Conservation (phyloP, 2,329 filamentous ascomycete species). For the Fusarium torulosum region DNA sequence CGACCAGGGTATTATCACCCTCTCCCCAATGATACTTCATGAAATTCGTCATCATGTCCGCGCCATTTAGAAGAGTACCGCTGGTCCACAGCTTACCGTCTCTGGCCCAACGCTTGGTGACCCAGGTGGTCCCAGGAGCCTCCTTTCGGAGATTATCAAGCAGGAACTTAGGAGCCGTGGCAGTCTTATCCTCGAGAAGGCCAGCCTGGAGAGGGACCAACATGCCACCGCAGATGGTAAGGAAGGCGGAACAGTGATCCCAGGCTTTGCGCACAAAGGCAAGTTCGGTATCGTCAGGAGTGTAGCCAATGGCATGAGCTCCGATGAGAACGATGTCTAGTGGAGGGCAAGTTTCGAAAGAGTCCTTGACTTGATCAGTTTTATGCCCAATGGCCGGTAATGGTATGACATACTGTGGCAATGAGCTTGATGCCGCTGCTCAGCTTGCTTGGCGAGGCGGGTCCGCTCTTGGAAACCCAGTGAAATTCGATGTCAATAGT, state of each 20-base stretch:
- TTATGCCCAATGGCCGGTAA: accelerated
- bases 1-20: slow-evolving; percentile 36
- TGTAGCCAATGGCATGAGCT: slow-evolving; percentile 50
- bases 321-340: slow-evolving; percentile 59
- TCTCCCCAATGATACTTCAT: slow-evolving; percentile 48
- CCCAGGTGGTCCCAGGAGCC: slow-evolving; percentile 53
- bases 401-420: slow-evolving; percentile 46
- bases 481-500: slow-evolving; percentile 50
- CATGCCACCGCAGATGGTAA: slow-evolving; percentile 57
- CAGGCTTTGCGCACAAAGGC: slow-evolving; percentile 54
- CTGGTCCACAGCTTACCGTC: slow-evolving; percentile 56
- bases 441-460: slow-evolving; percentile 27
- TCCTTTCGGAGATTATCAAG: slow-evolving; percentile 45
- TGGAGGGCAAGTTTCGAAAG: slow-evolving; percentile 55
- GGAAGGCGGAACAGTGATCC: slow-evolving; percentile 53
- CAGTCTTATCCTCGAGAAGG: slow-evolving; percentile 54
- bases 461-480: slow-evolving; percentile 51
- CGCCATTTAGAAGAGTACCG: slow-evolving; percentile 52
- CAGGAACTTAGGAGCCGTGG: slow-evolving; percentile 52
- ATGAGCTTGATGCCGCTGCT: slow-evolving; percentile 48
- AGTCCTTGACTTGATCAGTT: slow-evolving; percentile 48
- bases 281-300: slow-evolving; percentile 51
- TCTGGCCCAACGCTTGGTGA: slow-evolving; percentile 53
- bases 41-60: slow-evolving; percentile 53
- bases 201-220: slow-evolving; percentile 51